Percentiles rank a stretch among this genome's conserved stretches.
These are phyloP conservation scores for Neurospora crassa DNA, from an alignment of 2,329 filamentous ascomycete species.

Conservation along the genomic window DNA sequence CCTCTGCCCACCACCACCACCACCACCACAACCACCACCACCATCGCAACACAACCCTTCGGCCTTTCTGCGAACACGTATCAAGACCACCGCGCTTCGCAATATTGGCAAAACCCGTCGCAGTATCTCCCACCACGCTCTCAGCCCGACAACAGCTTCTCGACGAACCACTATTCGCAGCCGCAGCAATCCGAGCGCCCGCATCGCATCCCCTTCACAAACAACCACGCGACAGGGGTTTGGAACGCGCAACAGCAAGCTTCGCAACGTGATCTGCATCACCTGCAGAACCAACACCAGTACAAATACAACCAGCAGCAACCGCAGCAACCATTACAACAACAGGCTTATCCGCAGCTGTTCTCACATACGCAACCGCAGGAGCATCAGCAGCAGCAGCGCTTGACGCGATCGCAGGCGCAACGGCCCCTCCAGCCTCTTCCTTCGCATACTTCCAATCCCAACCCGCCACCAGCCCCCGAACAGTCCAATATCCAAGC, in stretches of 20 bases:
- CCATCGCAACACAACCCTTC: slow-evolving; percentile 10
- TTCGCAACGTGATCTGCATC: slow-evolving; percentile 1
- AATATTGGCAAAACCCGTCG: slow-evolving; percentile 12
- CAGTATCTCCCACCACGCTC: background rate
- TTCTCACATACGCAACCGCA: background rate
- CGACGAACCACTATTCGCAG: slow-evolving; percentile 6
- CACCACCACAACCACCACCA: too few species aligned
- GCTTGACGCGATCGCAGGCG: slow-evolving; percentile 9
- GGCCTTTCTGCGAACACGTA: slow-evolving; percentile 11
- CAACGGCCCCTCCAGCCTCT: slow-evolving; percentile 3
- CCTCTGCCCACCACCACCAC: slow-evolving; percentile 12
- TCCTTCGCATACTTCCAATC: slow-evolving; percentile 1
- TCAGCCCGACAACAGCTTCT: slow-evolving; percentile 7
- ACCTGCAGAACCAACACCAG: slow-evolving; percentile 4
- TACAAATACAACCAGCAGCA: slow-evolving; percentile 13
- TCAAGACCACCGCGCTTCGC: slow-evolving; percentile 17
- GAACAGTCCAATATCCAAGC: background rate
- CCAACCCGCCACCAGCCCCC: background rate
- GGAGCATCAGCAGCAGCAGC: slow-evolving; percentile 14
- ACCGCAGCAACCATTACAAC: slow-evolving; percentile 9
- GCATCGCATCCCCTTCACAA: slow-evolving; percentile 6
- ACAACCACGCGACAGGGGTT: slow-evolving; percentile 3
- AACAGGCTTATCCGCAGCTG: slow-evolving; percentile 4
- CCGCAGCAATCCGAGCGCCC: slow-evolving; percentile 14
- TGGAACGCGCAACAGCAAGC: slow-evolving; percentile 9